A percentile compares a stretch with the other conserved stretches of the same genome.
These are phyloP conservation scores for Naegleria fowleri DNA, from an alignment of 208 protist genomes.

Conservation along the genomic window DNA sequence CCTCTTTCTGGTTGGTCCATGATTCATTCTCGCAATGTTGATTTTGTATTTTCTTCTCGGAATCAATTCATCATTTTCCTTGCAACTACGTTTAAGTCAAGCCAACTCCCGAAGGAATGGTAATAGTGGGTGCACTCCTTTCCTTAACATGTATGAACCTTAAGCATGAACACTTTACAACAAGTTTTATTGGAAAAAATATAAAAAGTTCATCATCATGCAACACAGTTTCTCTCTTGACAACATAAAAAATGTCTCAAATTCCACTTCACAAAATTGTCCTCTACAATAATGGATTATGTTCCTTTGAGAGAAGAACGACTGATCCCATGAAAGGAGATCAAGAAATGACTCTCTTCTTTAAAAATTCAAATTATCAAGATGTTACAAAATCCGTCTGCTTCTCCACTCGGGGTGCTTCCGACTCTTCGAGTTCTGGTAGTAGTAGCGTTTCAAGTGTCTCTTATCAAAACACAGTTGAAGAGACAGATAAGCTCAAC, in stretches of 20 bases:
- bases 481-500: neutral
- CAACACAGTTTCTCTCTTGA: neutral
- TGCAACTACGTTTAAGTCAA: no score
- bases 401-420: neutral
- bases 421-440: neutral
- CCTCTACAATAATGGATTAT: neutral
- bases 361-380: neutral
- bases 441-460: neutral
- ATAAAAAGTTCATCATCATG: no score
- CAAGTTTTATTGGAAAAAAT: no score
- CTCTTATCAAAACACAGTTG: neutral
- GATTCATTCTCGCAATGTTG: no score
- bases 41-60: no score
- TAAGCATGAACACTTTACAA: no score
- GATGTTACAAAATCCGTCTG: neutral
- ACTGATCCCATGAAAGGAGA: neutral
- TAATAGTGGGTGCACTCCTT: no score
- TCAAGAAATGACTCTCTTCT: neutral
- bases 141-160: no score
- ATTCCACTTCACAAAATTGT: neutral
- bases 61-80: no score
- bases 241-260: neutral
- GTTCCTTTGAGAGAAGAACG: neutral
- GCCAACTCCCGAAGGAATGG: no score
- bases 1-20: no score